Conservation (phyloP, 495 filamentous ascomycete genomes). For the Neurospora africana region DNA sequence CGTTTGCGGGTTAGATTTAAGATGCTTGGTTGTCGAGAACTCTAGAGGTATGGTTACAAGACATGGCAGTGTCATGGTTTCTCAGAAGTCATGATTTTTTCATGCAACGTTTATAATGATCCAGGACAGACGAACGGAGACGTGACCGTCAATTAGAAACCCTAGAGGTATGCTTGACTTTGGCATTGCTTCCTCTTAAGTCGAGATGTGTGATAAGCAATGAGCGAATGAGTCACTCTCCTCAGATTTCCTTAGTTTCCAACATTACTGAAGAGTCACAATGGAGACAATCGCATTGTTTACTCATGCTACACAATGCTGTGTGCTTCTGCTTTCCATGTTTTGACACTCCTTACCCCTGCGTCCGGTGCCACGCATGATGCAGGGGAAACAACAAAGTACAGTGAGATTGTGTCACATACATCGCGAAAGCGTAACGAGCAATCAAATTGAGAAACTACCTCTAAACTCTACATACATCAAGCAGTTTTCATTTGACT, state of each 20-base stretch:
- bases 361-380: not conserved
- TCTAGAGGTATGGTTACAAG: not conserved
- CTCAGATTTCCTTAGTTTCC: not conserved
- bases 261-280: not conserved
- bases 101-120: not conserved
- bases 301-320: not conserved
- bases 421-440: not conserved
- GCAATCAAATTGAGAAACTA: not conserved
- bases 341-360: not conserved
- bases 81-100: not conserved
- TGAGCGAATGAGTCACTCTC: not conserved
- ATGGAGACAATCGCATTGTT: not conserved
- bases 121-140: not conserved
- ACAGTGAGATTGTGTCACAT: not conserved
- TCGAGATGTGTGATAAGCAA: not conserved
- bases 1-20: not conserved
- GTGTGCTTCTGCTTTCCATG: not conserved
- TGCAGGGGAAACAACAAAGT: not conserved
- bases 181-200: not conserved
- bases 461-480: not conserved
- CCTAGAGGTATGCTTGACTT: not conserved
- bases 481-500: not conserved
- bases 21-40: not conserved
- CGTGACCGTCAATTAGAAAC: not conserved
- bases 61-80: not conserved